Percentiles rank a stretch among this genome's conserved stretches.
phyloP scores from a whole-genome alignment of 495 filamentous ascomycete species.

The Cladorrhinum samala region DNA sequence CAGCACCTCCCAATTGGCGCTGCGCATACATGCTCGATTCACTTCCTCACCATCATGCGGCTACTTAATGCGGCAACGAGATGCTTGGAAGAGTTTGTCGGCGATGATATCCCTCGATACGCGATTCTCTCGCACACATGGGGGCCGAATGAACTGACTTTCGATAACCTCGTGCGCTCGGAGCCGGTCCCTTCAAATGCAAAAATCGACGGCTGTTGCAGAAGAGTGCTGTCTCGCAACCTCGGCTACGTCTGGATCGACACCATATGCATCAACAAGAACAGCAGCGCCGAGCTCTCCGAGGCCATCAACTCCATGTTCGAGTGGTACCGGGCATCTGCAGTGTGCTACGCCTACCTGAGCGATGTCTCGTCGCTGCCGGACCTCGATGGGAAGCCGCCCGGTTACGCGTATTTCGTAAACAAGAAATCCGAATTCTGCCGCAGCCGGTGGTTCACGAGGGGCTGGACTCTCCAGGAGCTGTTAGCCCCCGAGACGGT shows the following conservation, averaged over 20 bases:
- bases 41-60: neutral
- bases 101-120: neutral
- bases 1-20: neutral
- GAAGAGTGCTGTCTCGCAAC: neutral
- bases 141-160: neutral
- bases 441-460: neutral
- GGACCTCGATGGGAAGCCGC: neutral
- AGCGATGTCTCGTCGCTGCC: neutral
- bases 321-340: constrained; percentile 1
- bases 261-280: constrained; percentile 13
- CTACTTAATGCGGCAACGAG: neutral
- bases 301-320: constrained; percentile 10
- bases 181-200: neutral
- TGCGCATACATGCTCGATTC: neutral
- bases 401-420: neutral
- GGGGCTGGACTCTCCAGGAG: constrained; percentile 2
- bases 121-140: neutral
- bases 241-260: constrained; percentile 11
- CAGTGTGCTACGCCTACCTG: constrained; percentile 10
- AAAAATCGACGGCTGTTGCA: constrained; percentile 10
- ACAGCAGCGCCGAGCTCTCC: constrained; percentile 13
- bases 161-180: neutral
- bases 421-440: neutral
- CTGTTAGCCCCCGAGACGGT: constrained; percentile 4
- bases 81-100: neutral